A percentile compares a stretch with the other conserved stretches of the same genome.
Conservation (phyloP, 805 yeast genomes). For the Candida ulmi region DNA sequence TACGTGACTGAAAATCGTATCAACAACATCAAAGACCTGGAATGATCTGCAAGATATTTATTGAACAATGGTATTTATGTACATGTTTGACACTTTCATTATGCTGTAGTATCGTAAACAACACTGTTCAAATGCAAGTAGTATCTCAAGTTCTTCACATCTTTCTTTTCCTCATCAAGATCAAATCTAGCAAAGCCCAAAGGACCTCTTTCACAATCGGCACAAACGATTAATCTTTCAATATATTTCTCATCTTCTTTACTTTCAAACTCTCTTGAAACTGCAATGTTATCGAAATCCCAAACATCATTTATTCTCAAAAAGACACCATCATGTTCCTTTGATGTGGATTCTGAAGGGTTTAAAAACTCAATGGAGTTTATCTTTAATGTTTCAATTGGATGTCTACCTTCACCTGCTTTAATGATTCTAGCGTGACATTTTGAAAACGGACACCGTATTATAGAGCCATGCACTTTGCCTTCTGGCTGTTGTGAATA, state of each 20-base stretch:
- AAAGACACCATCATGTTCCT: constrained; percentile 23
- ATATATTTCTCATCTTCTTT: constrained; percentile 25
- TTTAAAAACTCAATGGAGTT: constrained; percentile 2
- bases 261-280: constrained; percentile 35
- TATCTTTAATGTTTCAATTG: neutral
- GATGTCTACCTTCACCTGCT: constrained; percentile 2
- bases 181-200: constrained; percentile 56
- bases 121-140: constrained; percentile 43
- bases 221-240: constrained; percentile 56
- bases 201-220: constrained; percentile 78
- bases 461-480: neutral
- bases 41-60: too few species aligned
- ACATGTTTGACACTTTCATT: too few species aligned
- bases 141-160: constrained; percentile 35
- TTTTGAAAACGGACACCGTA: constrained; percentile 21
- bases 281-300: constrained; percentile 79
- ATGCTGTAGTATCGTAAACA: constrained; percentile 5
- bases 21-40: constrained; percentile 1
- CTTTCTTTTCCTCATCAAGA: constrained; percentile 20
- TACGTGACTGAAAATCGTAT: constrained; percentile 5
- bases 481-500: neutral
- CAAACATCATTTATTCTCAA: constrained; percentile 53
- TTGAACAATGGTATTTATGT: too few species aligned
- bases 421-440: constrained; percentile 21
- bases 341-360: constrained; percentile 1